These are phyloP conservation scores for Chlamydomonas sp. DNA, from an alignment of 139 green algal species.

Conservation along the genomic window DNA sequence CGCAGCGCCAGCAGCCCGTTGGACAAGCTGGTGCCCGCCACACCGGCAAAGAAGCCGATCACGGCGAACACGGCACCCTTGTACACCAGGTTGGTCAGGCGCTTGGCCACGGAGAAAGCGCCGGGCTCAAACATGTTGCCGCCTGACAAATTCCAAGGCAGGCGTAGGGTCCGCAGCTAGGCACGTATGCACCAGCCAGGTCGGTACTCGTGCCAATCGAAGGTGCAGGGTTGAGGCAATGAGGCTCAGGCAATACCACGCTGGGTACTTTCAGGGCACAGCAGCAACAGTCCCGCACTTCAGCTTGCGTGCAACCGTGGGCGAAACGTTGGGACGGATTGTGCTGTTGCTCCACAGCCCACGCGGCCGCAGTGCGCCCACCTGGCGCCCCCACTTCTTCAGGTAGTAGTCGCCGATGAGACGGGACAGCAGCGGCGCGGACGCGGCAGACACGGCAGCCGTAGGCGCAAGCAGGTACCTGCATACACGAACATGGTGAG, in stretches of 20 bases:
- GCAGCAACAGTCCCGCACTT: too few relatives aligned
- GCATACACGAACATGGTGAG: too few relatives aligned
- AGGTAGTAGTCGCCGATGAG: conserved; percentile 81
- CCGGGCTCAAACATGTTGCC: conserved; percentile 95
- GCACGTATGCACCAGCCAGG: too few relatives aligned
- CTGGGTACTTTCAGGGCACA: too few relatives aligned
- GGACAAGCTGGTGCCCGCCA: conserved; percentile 86
- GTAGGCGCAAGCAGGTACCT: conserved; percentile 87
- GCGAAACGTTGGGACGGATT: too few relatives aligned
- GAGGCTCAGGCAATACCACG: too few relatives aligned
- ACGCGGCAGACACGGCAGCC: conserved; percentile 48
- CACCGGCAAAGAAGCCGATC: conserved; percentile 87
- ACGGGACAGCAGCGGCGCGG: conserved; percentile 35
- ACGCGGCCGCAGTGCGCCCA: conserved; percentile 5
- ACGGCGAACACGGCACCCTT: conserved; percentile 84
- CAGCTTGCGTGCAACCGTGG: too few relatives aligned
- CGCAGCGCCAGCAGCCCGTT: conserved; percentile 81
- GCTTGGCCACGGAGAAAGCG: conserved; percentile 60
- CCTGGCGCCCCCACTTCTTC: conserved; percentile 74
- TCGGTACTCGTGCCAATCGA: too few relatives aligned
- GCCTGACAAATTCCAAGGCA: conserved; percentile 32
- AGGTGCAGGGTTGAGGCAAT: too few relatives aligned
- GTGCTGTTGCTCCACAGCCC: neutral
- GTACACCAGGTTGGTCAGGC: conserved; percentile 85
- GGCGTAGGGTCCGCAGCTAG: too few relatives aligned